Percentiles rank a stretch among this genome's conserved stretches.
phyloP scores from a whole-genome alignment of 768 basidiomycete genomes.

The Ramaria rubella region DNA sequence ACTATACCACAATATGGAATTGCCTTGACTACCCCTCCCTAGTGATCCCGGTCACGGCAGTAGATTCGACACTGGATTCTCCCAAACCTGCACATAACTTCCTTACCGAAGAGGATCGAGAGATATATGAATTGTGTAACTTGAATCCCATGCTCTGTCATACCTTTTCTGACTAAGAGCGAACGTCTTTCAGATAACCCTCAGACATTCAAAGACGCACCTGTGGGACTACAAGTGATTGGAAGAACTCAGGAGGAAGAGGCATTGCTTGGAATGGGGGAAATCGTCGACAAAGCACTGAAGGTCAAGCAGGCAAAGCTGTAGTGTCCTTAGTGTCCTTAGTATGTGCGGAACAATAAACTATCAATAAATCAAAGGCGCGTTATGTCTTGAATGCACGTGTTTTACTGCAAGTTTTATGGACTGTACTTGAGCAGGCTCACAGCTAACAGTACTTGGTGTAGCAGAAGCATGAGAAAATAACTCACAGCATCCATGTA shows the following conservation, averaged over 20 bases:
- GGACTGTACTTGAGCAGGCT: no score
- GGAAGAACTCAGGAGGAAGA: slow-evolving; percentile 72
- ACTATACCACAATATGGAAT: slow-evolving; percentile 62
- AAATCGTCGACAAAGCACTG: slow-evolving; percentile 53
- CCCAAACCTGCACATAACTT: slow-evolving; percentile 42
- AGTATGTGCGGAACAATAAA: no score
- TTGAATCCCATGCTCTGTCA: no score
- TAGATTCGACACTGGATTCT: slow-evolving; percentile 48
- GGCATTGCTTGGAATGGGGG: slow-evolving; percentile 60
- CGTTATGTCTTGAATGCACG: no score
- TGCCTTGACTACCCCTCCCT: slow-evolving; percentile 57
- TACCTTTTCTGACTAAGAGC: not conserved
- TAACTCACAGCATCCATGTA: no score
- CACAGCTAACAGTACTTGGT: no score
- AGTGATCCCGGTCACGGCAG: slow-evolving; percentile 57
- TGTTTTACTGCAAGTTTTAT: no score
- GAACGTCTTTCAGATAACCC: slow-evolving; percentile 45
- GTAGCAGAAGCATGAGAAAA: no score
- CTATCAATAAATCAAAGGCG: no score
- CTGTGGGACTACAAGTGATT: slow-evolving; percentile 59
- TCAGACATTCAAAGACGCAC: slow-evolving; percentile 46
- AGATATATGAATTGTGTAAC: slow-evolving; percentile 46
- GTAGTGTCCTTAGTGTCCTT: no score
- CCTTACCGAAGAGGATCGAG: slow-evolving; percentile 40
- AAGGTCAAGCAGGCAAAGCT: not conserved